Evolutionary conservation across 257 asterid species (phyloP).

Genomic region (Solanum bulbocastanum): DNA sequence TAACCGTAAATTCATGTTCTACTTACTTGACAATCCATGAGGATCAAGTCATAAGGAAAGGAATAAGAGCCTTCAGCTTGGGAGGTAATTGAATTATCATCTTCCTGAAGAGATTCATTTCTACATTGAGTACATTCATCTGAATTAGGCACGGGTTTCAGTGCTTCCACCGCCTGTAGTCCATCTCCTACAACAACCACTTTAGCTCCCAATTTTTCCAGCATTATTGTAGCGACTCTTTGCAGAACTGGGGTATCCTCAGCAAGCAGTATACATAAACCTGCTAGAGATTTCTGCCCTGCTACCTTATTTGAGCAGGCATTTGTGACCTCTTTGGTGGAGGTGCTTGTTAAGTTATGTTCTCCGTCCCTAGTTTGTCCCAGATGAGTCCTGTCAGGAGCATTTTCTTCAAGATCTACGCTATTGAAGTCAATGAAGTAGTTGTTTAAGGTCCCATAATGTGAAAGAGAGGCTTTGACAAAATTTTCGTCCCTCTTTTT

Average conservation of each 20-base stretch:
- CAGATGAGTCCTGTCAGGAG: conserved; percentile 1
- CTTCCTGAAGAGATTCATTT: conserved; percentile 11
- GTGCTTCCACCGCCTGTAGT: conserved; percentile 63
- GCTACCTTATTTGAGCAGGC: conserved; percentile 9
- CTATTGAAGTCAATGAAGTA: conserved; percentile 12
- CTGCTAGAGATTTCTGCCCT: conserved; percentile 40
- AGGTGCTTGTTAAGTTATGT: background rate
- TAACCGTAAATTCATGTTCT: background rate
- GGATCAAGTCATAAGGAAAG: conserved; percentile 58
- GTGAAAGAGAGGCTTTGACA: conserved; percentile 4
- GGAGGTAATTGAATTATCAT: conserved; percentile 6
- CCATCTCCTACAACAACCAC: conserved; percentile 88
- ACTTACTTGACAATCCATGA: conserved; percentile 97
- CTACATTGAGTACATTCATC: conserved; percentile 8
- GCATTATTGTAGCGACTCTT: conserved; percentile 88
- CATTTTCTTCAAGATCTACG: conserved; percentile 11
- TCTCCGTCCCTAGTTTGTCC: conserved; percentile 11
- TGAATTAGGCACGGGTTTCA: conserved; percentile 16
- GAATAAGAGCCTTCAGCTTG: background rate
- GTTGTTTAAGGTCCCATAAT: conserved; percentile 1
- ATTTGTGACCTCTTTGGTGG: conserved; percentile 10
- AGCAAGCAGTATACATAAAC: conserved; percentile 68
- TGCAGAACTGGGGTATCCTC: conserved; percentile 87
- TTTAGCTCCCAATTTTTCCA: conserved; percentile 80
- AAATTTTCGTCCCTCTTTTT: conserved; percentile 11